Evolutionary conservation across 371 early-diverging fungal species (phyloP), one percentile per base, ranked within the genome.

Genomic region (Blyttiomyces sp.): DNA sequence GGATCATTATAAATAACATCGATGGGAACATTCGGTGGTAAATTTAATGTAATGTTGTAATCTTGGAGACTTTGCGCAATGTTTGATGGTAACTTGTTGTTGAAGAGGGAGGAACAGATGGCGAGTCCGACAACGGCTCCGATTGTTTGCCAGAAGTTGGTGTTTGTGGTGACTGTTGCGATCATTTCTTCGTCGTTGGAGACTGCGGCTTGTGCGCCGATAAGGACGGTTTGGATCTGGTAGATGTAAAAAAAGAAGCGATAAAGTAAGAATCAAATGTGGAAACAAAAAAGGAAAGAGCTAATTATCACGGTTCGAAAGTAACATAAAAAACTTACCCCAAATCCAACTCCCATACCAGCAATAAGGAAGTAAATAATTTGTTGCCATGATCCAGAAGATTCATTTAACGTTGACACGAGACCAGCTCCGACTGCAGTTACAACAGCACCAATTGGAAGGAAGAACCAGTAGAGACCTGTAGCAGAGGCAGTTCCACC

Each of bases 161-260:
- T 84, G 82, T 66, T 79, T 75, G 90, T 67, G 39, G 81, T 88
- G 30, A 79, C 84, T 0, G 81, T n/a, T n/a, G n/a, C n/a, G n/a
- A n/a, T n/a, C n/a, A n/a, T n/a, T n/a, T n/a, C n/a, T n/a, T n/a
- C n/a, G n/a, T n/a, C n/a, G n/a, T n/a, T n/a, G n/a, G n/a, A n/a
- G n/a, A n/a, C n/a, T n/a, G n/a, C n/a, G n/a, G n/a, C n/a, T n/a
- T n/a, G n/a, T n/a, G n/a, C n/a, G n/a, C n/a, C n/a, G n/a, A n/a
- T n/a, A n/a, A n/a, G n/a, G n/a, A n/a, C n/a, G n/a, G n/a, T n/a
- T n/a, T n/a, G n/a, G n/a, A n/a, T n/a, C n/a, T n/a, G 21, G 30
- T 17, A 23, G 16, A 51, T 17, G 3, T 17, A 24, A 32, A 24
- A 2, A 30, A 30, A 28, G 28, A 1, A 51, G 27, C 0, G 56